Evolutionary conservation across 2,329 filamentous ascomycete species (phyloP).

Genomic region (Pseudopithomyces maydicus): DNA sequence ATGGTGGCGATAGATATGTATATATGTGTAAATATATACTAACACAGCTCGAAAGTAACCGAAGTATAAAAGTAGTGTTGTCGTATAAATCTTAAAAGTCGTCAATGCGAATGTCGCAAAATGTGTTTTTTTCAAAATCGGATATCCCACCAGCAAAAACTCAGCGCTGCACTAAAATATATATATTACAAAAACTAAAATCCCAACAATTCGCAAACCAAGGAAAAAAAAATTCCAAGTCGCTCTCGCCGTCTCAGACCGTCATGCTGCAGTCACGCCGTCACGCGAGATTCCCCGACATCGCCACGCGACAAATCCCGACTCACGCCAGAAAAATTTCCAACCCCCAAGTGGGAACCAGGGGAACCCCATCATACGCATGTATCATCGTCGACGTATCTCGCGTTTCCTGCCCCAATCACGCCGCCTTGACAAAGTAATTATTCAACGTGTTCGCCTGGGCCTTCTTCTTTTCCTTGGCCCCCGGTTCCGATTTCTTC

Average conservation of each 20-base stretch:
- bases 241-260: background rate
- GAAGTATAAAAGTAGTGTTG: background rate
- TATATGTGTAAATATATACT: no score
- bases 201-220: no score
- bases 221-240: background rate
- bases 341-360: background rate
- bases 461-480: slow-evolving; percentile 30
- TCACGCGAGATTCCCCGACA: slow-evolving; percentile 4
- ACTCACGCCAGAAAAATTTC: slow-evolving; percentile 5
- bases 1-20: background rate
- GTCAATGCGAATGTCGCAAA: no score
- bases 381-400: background rate
- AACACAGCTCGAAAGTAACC: background rate
- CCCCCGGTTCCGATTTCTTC: slow-evolving; percentile 42
- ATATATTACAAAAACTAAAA: background rate
- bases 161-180: no score
- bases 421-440: slow-evolving; percentile 32
- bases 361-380: background rate
- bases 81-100: background rate
- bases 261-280: slow-evolving; percentile 3
- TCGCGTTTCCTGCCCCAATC: background rate
- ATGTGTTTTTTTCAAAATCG: no score
- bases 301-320: slow-evolving; percentile 5
- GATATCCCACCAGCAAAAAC: no score
- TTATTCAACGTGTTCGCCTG: slow-evolving; percentile 43